These are phyloP conservation scores for Saccharomycopsis hybrid DNA, from an alignment of 1,139 yeast genomes.

Conservation along the genomic window DNA sequence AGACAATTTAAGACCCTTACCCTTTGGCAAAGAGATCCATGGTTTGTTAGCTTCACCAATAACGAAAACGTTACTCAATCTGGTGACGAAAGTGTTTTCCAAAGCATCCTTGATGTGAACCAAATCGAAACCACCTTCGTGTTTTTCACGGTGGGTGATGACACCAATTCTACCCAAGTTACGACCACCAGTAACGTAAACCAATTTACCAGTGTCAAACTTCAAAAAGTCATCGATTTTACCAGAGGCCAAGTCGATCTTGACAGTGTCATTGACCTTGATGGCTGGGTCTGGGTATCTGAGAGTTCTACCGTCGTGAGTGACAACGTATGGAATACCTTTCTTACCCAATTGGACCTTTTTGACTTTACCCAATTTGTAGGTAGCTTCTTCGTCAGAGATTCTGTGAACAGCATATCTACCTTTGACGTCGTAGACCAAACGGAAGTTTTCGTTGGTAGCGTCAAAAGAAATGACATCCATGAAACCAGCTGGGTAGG, in stretches of 20 bases:
- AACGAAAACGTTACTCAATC: constrained; percentile 94
- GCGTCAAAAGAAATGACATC: constrained; percentile 96
- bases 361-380: constrained; percentile 97
- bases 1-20: constrained; percentile 98
- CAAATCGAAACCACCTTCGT: constrained; percentile 99
- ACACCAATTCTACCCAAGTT: constrained; percentile 99
- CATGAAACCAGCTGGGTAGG: constrained; percentile 99
- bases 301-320: constrained; percentile 99
- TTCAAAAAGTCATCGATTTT: constrained; percentile 87
- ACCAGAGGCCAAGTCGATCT: constrained; percentile 93
- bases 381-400: constrained; percentile 95
- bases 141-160: constrained; percentile 96
- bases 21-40: constrained; percentile 97
- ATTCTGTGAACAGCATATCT: constrained; percentile 99
- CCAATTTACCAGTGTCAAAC: constrained; percentile 93
- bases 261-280: constrained; percentile 96
- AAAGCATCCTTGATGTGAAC: constrained; percentile 97
- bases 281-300: constrained; percentile 98
- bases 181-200: constrained; percentile 99
- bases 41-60: constrained; percentile 99
- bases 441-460: constrained; percentile 98
- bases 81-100: constrained; percentile 97
- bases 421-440: constrained; percentile 96
- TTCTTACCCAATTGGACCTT: constrained; percentile 97
- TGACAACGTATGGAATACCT: constrained; percentile 96